Evolutionary conservation across 2,329 filamentous ascomycete species (phyloP).

Genomic region (Penicillium sp.): DNA sequence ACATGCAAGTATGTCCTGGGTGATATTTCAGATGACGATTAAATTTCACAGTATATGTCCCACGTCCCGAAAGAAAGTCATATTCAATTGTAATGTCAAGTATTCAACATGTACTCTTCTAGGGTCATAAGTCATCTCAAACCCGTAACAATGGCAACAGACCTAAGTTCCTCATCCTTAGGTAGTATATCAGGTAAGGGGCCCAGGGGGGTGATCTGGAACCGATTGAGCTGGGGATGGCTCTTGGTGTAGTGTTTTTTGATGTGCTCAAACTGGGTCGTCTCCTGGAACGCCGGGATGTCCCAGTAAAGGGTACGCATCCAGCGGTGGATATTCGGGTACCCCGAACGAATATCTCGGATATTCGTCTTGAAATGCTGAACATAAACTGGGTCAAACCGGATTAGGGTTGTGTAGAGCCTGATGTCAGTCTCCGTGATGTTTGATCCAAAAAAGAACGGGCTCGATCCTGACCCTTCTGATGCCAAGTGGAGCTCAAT

Average conservation of each 20-base stretch:
- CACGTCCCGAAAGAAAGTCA: too few species aligned
- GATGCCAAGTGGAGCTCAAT: too few species aligned
- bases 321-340: slow-evolving; percentile 79
- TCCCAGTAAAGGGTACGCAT: slow-evolving; percentile 84
- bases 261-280: slow-evolving; percentile 93
- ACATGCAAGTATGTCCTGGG: too few species aligned
- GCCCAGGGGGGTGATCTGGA: slow-evolving; percentile 78
- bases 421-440: slow-evolving; percentile 83
- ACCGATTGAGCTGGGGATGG: slow-evolving; percentile 65
- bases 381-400: slow-evolving; percentile 77
- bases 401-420: slow-evolving; percentile 70
- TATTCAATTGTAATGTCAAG: too few species aligned
- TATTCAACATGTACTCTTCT: too few species aligned
- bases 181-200: slow-evolving; percentile 80
- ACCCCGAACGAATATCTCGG: slow-evolving; percentile 79
- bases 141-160: too few species aligned
- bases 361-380: slow-evolving; percentile 84
- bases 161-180: slow-evolving; percentile 76
- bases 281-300: slow-evolving; percentile 72
- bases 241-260: slow-evolving; percentile 75
- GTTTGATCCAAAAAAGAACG: slow-evolving; percentile 77
- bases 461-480: slow-evolving; percentile 72
- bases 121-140: too few species aligned
- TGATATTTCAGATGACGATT: too few species aligned
- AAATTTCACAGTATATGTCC: too few species aligned